Evolutionary conservation across 805 yeast genomes (phyloP), one percentile per base, ranked within the genome.

Genomic region (Hanseniaspora clermontiae): DNA sequence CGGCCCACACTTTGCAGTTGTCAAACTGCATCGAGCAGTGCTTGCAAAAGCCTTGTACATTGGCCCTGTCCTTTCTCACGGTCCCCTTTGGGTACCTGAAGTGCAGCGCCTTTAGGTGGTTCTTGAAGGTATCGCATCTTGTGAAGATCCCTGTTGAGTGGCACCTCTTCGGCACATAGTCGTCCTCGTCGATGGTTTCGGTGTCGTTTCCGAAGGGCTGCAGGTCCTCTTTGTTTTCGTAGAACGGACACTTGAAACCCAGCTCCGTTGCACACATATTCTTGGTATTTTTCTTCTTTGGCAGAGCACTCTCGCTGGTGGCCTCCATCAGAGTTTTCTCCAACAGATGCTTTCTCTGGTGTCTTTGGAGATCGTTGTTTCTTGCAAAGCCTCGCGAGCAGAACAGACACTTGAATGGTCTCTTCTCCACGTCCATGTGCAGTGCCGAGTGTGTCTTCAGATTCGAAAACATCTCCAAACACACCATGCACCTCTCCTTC

Each of bases 51-150:
- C 97, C 97, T 20, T 75, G 68, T 43, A 82, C 86, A 52, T 78
- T 76, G 20, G 70, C 68, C 60, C 97, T 77, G 63, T 87, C 84
- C 59, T 79, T 81, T 69, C 88, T 87, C 65, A 82, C 80, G 3
- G 95, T 88, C 7, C 95, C 95, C 42, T 77, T 77, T 5, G 96
- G 96, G 68, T 89, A 89, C 61, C 80, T 84, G 67, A 89, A 89
- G 66, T 89, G 97, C 59, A 89, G 76, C 1, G 96, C 95, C 67
- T 86, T 87, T 59, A 89, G 73, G 69, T 89, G 97, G 69, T 89
- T 89, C 65, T 89, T 89, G 71, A 80, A 89, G 5, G 97, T 89
- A 66, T 89, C 97, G 66, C 96, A 85, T 51, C 97, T 76, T 12
- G 89, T 81, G 64, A 89, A 89, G 34, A 85, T 82, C 5, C 97